Evolutionary conservation across 78 protist species (phyloP).

Genomic region (Bigelowiella natans): DNA sequence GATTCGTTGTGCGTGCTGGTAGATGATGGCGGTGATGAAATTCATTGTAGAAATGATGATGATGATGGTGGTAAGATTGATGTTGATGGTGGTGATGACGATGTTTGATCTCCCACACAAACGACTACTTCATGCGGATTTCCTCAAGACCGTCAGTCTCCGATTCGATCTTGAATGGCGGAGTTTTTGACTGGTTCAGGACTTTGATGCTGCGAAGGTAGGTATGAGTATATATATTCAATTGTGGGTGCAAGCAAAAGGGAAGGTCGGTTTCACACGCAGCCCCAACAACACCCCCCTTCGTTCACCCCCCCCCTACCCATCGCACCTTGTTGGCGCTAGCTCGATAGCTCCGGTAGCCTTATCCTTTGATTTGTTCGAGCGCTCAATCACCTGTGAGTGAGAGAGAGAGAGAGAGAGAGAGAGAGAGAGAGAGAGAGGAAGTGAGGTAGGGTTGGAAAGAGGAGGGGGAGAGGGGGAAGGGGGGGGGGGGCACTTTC

Average conservation of each 20-base stretch:
- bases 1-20: too few relatives aligned
- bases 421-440: background rate
- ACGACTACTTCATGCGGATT: background rate
- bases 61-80: too few relatives aligned
- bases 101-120: too few relatives aligned
- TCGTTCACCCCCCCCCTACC: too few relatives aligned
- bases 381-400: background rate
- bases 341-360: slow-evolving; percentile 1
- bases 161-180: background rate
- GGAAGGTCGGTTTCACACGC: too few relatives aligned
- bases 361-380: background rate
- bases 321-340: background rate
- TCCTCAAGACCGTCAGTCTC: background rate
- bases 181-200: slow-evolving; percentile 1
- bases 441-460: background rate
- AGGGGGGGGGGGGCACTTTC: too few relatives aligned
- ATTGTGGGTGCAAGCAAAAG: too few relatives aligned
- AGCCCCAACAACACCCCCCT: too few relatives aligned
- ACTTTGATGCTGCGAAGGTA: background rate
- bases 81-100: too few relatives aligned
- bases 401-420: background rate
- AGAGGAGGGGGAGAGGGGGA: background rate
- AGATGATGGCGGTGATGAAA: too few relatives aligned
- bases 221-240: background rate
- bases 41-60: too few relatives aligned